These are phyloP conservation scores for Erysiphe neolycopersici DNA, from an alignment of 2,329 filamentous ascomycete species.

Conservation along the genomic window DNA sequence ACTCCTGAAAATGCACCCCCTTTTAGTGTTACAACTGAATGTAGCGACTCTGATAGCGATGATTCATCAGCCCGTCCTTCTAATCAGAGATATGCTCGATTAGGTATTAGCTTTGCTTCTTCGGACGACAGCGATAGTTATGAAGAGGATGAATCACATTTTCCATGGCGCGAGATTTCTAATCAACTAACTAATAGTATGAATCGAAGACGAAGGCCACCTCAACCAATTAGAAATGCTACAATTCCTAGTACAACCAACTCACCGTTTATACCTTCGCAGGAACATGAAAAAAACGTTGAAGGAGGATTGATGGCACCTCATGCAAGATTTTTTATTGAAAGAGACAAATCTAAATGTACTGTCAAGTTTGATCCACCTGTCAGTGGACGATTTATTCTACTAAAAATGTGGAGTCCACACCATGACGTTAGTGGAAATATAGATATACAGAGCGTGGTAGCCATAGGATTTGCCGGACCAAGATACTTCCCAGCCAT, in stretches of 20 bases:
- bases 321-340: constrained; percentile 62
- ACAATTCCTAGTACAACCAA: constrained; percentile 11
- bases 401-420: constrained; percentile 78
- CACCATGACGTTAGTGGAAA: constrained; percentile 36
- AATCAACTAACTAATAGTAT: constrained; percentile 2
- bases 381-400: constrained; percentile 54
- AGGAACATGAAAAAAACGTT: constrained; percentile 28
- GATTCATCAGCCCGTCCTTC: constrained; percentile 16
- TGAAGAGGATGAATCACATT: constrained; percentile 4
- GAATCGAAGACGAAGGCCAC: constrained; percentile 4
- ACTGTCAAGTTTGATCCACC: constrained; percentile 67
- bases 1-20: constrained; percentile 17
- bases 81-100: constrained; percentile 14
- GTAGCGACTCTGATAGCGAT: constrained; percentile 30
- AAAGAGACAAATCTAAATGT: constrained; percentile 57
- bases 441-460: constrained; percentile 72
- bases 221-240: constrained; percentile 12
- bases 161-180: constrained; percentile 7
- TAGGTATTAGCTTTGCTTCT: constrained; percentile 21
- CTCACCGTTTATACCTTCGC: constrained; percentile 21
- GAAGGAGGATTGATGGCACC: constrained; percentile 38
- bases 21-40: constrained; percentile 30
- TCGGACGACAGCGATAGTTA: constrained; percentile 16
- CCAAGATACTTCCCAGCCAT: constrained; percentile 57
- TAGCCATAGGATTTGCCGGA: constrained; percentile 62